These are phyloP conservation scores for Favolaschia claudopus DNA, from an alignment of 768 basidiomycete genomes.

Conservation along the genomic window DNA sequence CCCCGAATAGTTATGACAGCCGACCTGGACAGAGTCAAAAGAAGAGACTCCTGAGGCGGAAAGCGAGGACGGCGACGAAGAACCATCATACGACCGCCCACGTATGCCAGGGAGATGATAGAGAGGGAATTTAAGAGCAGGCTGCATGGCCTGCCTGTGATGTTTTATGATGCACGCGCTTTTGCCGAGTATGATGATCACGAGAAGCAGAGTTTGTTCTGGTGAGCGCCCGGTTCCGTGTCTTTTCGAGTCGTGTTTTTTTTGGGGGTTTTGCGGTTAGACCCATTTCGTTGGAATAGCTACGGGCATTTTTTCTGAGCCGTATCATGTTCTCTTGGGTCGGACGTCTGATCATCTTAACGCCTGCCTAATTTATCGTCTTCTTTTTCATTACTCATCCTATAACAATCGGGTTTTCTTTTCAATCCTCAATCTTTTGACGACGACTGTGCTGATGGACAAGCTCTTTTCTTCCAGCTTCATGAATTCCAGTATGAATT, in stretches of 20 bases:
- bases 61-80: slow-evolving; percentile 29
- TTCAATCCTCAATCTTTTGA: slow-evolving; percentile 2
- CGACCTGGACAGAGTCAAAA: slow-evolving; percentile 1
- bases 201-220: slow-evolving; percentile 22
- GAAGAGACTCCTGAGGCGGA: slow-evolving; percentile 24
- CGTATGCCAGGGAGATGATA: slow-evolving; percentile 22
- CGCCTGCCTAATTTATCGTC: slow-evolving; percentile 10
- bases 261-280: slow-evolving; percentile 11
- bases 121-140: slow-evolving; percentile 16
- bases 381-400: slow-evolving; percentile 19
- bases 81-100: slow-evolving; percentile 18
- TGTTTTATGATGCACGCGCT: slow-evolving; percentile 26
- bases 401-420: slow-evolving; percentile 17
- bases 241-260: slow-evolving; percentile 17
- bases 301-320: too few species aligned
- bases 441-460: slow-evolving; percentile 4
- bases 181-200: slow-evolving; percentile 25
- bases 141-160: slow-evolving; percentile 23
- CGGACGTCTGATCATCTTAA: slow-evolving; percentile 13
- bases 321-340: slow-evolving; percentile 11
- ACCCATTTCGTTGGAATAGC: slow-evolving; percentile 1
- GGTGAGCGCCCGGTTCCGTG: slow-evolving; percentile 26
- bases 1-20: slow-evolving; percentile 1
- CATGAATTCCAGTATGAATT: not conserved
- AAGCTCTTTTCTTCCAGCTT: slow-evolving; percentile 7